Base-by-base conservation (phyloP, 495 filamentous ascomycete genomes). In the Penicillium lividum region DNA sequence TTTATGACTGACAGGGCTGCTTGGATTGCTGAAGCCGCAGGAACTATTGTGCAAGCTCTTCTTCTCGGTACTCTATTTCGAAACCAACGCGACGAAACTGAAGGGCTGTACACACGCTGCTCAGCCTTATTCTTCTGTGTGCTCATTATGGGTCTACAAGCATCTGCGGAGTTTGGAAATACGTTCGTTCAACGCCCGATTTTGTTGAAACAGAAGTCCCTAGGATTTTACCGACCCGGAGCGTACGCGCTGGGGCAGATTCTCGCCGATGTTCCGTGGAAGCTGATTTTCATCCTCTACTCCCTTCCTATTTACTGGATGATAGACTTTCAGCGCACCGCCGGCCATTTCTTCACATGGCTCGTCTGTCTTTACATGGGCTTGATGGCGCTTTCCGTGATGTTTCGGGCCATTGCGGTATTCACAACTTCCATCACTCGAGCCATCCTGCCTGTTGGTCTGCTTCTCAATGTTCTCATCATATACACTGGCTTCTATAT, bases 401-500 rank as follows among this genome's bases (percentile, higher is more conserved):
- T 91, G 46, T 97, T 96, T 81, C 85, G 93, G 9, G 86, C 84
- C 16, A 93, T 96, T 59, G 91, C 85, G 3, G 84, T 90, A 13
- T 70, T 88, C 1, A 91, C 92, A 18, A 80, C 89, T 30, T 90
- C 90, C 13, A 75, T 96, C 44, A 85, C 86, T 0, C 90, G 94
- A 66, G 92, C 93, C 49, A 85, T 95, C 84, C 87, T 91, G 1
- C 91, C 90, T 4, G 84, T 90, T 18, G 89, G 89, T 96, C 22
- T 80, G 96, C 60, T 93, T 96, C 69, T 80, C 96, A 48, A 82
- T 84, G 40, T 76, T 8, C 22, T 96, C 43, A 77, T 95, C 66
- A 89, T 96, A 56, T 96, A 94, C 68, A 96, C 92, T 54, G 93
- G 93, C 7, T 96, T 96, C 68, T 86, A 85, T 3, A 90, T 97